Conservation (phyloP, 1,284 basidiomycete genomes). For the Trametes pubescens region DNA sequence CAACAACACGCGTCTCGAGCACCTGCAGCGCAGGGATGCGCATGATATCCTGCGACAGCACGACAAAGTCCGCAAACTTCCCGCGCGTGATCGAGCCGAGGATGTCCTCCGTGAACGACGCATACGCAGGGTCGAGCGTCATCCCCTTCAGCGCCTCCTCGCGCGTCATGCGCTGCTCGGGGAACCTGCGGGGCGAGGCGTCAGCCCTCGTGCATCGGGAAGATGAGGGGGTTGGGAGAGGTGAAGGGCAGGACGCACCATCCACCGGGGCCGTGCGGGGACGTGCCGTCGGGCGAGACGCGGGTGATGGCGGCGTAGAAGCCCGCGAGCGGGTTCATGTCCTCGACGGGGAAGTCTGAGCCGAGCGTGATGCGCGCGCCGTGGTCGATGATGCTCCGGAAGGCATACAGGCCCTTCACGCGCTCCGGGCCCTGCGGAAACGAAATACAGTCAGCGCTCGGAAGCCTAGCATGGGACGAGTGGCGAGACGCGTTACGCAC, state of each 20-base stretch:
- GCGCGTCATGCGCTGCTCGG: constrained; percentile 79
- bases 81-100: constrained; percentile 79
- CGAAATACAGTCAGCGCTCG: background rate
- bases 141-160: constrained; percentile 78
- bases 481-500: constrained; percentile 49
- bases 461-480: background rate
- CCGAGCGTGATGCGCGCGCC: constrained; percentile 77
- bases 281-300: constrained; percentile 72
- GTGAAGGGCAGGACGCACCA: constrained; percentile 61
- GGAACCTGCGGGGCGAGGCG: constrained; percentile 63
- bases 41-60: constrained; percentile 88
- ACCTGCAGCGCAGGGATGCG: constrained; percentile 66
- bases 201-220: background rate
- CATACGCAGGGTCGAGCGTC: constrained; percentile 85
- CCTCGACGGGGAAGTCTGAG: constrained; percentile 91
- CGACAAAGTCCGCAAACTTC: constrained; percentile 86
- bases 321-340: constrained; percentile 76
- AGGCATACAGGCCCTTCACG: constrained; percentile 87
- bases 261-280: constrained; percentile 83
- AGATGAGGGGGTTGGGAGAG: background rate
- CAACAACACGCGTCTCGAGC: constrained; percentile 73
- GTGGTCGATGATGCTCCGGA: constrained; percentile 72
- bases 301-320: constrained; percentile 90
- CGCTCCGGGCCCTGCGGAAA: constrained; percentile 76
- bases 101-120: constrained; percentile 80